A percentile compares a stretch with the other conserved stretches of the same genome.
phyloP scores from a whole-genome alignment of 148 eudicot genomes.

The Polygonum maritimum region DNA sequence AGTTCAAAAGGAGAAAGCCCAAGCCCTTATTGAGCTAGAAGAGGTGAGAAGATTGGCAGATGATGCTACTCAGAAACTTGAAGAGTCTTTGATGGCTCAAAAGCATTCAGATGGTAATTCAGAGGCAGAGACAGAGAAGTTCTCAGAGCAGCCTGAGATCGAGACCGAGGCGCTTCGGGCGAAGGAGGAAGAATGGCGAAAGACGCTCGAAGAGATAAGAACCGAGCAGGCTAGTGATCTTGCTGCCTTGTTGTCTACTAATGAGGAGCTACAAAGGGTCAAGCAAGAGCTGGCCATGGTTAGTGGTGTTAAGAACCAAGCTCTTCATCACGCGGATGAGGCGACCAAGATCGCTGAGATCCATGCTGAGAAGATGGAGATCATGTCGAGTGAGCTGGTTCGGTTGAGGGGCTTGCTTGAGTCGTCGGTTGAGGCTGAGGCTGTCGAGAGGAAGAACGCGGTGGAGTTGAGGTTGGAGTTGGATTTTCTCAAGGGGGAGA shows the following conservation, averaged over 20 bases:
- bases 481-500: constrained; percentile 41
- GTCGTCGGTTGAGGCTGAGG: constrained; percentile 41
- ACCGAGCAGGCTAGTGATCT: constrained; percentile 67
- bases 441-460: constrained; percentile 32
- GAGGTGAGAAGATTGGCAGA: constrained; percentile 65
- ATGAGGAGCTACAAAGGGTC: constrained; percentile 61
- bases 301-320: constrained; percentile 60
- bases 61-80: constrained; percentile 70
- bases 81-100: constrained; percentile 74
- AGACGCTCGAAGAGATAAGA: constrained; percentile 54
- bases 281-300: constrained; percentile 59
- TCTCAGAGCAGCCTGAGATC: constrained; percentile 73
- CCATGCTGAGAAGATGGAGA: constrained; percentile 63
- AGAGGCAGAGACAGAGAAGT: constrained; percentile 88
- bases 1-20: constrained; percentile 72
- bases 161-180: constrained; percentile 43
- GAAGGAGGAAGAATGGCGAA: constrained; percentile 78
- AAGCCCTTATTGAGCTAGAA: constrained; percentile 52
- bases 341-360: constrained; percentile 77
- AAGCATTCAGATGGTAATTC: constrained; percentile 64
- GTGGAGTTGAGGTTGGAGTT: constrained; percentile 51
- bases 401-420: constrained; percentile 60
- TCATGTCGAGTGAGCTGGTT: constrained; percentile 56
- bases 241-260: constrained; percentile 57
- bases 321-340: constrained; percentile 83